Evolutionary conservation across 2,329 filamentous ascomycete species (phyloP), one percentile per base, ranked within the genome.

Genomic region (Aspergillus tamarii): DNA sequence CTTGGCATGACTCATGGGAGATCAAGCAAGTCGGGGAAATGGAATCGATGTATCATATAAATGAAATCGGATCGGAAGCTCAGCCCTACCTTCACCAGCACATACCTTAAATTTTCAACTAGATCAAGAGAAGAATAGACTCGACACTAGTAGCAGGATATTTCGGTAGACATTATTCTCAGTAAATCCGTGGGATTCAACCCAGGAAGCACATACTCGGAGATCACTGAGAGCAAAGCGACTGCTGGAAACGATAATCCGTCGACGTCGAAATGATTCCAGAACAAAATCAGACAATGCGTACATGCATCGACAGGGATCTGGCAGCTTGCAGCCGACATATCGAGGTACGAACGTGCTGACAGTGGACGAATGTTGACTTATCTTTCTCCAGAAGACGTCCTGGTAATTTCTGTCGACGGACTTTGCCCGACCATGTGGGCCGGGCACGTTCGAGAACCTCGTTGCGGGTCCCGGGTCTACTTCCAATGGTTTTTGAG

Each of bases 401-500:
- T 43, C 53, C 39, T 43, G n/a, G 50, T 61, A 61, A 61, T 61
- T 61, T 61, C 59, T 30, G 39, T 46, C 1, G 21, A 11, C 57
- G 43, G 46, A 52, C 34, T 36, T 55, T 55, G 21, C 26, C 57
- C 57, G 53, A 30, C 46, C 28, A 57, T 46, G 52, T 61, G 59
- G 59, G 59, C 54, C 59, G 34, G 30, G 23, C 59, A 56, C 59
- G 59, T 61, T 61, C 59, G 52, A 57, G 59, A 61, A 56, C 59
- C 59, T 45, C 14, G 21, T 32, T 43, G 59, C 46, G 57, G 57
- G 57, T 60, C 46, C 19, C 9, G 34, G 1, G 28, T 32, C 11
- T 28, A 48, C 39, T 41, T 10, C 3, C 7, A 3, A 41, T 41
- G 39, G n/a, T n/a, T n/a, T 41, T 41, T 41, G 39, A 41, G 39